phyloP scores from a whole-genome alignment of 768 basidiomycete genomes.

The Leccinellum luteum region DNA sequence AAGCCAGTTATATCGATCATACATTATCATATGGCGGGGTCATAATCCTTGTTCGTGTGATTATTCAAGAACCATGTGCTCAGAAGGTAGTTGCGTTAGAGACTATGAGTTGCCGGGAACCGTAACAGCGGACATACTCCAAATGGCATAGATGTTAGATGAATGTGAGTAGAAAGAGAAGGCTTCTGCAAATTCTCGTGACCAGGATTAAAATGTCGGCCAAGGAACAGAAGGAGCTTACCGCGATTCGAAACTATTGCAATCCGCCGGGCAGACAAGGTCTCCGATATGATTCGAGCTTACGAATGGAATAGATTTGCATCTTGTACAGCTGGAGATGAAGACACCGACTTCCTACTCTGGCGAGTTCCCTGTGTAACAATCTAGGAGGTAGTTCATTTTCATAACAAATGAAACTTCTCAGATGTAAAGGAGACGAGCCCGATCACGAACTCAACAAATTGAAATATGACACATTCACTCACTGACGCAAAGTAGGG shows the following conservation, averaged over 20 bases:
- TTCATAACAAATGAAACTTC: background rate
- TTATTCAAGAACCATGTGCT: background rate
- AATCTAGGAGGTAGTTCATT: too few species aligned
- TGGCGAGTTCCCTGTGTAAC: background rate
- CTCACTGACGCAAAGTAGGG: background rate
- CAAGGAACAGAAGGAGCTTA: background rate
- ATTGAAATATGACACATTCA: background rate
- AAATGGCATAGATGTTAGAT: background rate
- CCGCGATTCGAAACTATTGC: background rate
- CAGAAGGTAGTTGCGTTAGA: background rate
- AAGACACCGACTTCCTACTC: background rate
- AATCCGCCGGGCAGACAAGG: background rate
- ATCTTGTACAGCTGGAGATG: background rate
- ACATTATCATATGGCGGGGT: background rate
- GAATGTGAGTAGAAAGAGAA: background rate
- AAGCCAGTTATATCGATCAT: background rate
- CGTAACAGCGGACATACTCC: background rate
- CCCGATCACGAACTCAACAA: background rate
- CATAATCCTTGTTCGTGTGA: background rate
- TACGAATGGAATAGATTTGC: background rate
- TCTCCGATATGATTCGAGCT: background rate
- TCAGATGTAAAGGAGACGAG: background rate
- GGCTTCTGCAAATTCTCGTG: background rate
- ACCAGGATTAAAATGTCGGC: background rate
- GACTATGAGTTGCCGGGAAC: background rate